These are phyloP conservation scores for Macrophomina tecta DNA, from an alignment of 2,329 filamentous ascomycete genomes.

Conservation along the genomic window DNA sequence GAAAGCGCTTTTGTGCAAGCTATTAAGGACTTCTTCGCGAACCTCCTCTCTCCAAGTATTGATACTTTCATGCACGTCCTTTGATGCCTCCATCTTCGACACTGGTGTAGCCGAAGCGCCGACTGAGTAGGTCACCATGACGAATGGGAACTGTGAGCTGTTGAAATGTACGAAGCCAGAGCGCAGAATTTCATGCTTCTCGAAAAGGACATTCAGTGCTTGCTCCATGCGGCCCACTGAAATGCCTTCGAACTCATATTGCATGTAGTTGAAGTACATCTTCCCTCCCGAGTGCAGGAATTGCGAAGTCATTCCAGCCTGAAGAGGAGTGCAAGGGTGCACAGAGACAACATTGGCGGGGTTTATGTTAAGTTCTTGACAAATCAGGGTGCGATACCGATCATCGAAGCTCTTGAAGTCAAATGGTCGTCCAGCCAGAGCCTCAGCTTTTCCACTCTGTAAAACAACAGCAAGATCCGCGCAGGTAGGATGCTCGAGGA, in stretches of 20 bases:
- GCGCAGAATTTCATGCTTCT: conserved; percentile 73
- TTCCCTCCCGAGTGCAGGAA: conserved; percentile 70
- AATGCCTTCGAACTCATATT: conserved; percentile 57
- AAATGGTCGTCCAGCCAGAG: conserved; percentile 35
- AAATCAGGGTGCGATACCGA: conserved; percentile 45
- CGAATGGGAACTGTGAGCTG: conserved; percentile 67
- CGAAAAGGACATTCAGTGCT: conserved; percentile 66
- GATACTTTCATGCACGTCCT: background rate
- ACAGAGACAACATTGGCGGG: conserved; percentile 59
- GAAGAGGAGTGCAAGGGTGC: conserved; percentile 79
- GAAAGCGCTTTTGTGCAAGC: conserved; percentile 68
- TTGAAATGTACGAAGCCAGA: conserved; percentile 73
- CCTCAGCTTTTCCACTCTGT: background rate
- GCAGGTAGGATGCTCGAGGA: conserved; percentile 64
- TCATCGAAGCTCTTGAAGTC: conserved; percentile 60
- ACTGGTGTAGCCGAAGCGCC: conserved; percentile 45
- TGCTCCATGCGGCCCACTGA: conserved; percentile 51
- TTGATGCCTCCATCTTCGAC: conserved; percentile 27
- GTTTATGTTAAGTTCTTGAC: conserved; percentile 40
- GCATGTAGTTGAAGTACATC: conserved; percentile 78
- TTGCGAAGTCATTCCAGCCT: conserved; percentile 79
- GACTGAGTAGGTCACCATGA: conserved; percentile 70
- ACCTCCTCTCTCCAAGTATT: conserved; percentile 37
- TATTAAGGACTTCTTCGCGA: conserved; percentile 43
- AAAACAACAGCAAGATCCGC: conserved; percentile 38